Percentiles rank a stretch among this genome's conserved stretches.
These are phyloP conservation scores for Helichrysum umbraculigerum DNA, from an alignment of 129 eudicot genomes.

Conservation along the genomic window DNA sequence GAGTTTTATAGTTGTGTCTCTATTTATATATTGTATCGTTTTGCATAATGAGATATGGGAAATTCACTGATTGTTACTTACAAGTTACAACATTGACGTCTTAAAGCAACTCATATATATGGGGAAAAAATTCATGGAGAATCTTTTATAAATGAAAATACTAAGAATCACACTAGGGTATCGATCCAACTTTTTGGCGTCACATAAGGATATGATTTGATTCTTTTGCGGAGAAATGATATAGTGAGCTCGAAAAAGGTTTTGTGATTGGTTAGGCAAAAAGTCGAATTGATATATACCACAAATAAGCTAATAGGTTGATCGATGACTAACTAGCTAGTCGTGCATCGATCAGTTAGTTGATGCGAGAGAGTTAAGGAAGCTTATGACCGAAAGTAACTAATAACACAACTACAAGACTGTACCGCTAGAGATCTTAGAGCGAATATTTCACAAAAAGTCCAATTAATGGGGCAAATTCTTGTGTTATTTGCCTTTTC, in stretches of 20 bases:
- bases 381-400: background rate
- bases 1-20: too few species aligned
- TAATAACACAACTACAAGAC: too few species aligned
- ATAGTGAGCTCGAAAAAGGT: background rate
- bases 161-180: background rate
- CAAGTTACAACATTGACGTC: too few species aligned
- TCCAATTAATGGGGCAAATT: background rate
- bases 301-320: background rate
- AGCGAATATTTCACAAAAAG: slow-evolving; percentile 1
- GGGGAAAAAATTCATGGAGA: background rate
- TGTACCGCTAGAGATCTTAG: too few species aligned
- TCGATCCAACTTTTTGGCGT: background rate
- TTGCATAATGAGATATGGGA: too few species aligned
- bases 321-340: background rate
- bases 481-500: slow-evolving; percentile 6
- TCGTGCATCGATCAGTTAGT: background rate
- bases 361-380: background rate
- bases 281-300: background rate
- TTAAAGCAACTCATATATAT: background rate
- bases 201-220: background rate
- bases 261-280: background rate
- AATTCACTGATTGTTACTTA: too few species aligned
- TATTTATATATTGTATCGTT: too few species aligned
- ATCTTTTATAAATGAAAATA: background rate
- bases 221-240: background rate